phyloP scores from a whole-genome alignment of 2,329 filamentous ascomycete genomes.

The Penicillium sclerotiorum region DNA sequence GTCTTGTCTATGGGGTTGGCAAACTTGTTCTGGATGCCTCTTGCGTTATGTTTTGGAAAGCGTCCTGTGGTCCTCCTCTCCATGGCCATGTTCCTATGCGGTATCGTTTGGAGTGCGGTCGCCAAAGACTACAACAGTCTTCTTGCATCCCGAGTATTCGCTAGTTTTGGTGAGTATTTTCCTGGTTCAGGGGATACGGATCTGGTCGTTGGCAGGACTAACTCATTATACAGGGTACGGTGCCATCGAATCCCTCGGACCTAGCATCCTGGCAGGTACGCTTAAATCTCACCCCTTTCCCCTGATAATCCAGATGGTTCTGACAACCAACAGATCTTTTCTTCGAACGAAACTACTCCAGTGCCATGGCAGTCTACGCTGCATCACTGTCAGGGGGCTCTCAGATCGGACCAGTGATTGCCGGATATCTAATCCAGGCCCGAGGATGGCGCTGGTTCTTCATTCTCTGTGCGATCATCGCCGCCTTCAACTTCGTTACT shows the following conservation, averaged over 20 bases:
- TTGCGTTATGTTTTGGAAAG: slow-evolving; percentile 42
- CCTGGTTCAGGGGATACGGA: not conserved
- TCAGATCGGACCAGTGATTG: slow-evolving; percentile 39
- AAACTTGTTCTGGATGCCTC: slow-evolving; percentile 40
- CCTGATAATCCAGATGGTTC: not conserved
- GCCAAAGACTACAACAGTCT: slow-evolving; percentile 35
- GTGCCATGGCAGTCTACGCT: slow-evolving; percentile 38
- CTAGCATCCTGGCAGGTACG: slow-evolving; percentile 36
- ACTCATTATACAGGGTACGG: slow-evolving; percentile 29
- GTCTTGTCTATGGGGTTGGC: slow-evolving; percentile 32
- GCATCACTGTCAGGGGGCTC: slow-evolving; percentile 37
- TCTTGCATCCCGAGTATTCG: slow-evolving; percentile 35
- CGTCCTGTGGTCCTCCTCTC: slow-evolving; percentile 37
- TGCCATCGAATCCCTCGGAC: slow-evolving; percentile 36
- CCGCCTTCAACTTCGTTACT: slow-evolving; percentile 31
- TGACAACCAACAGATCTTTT: slow-evolving; percentile 27
- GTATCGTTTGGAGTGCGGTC: slow-evolving; percentile 35
- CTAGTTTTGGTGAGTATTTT: slow-evolving; percentile 29
- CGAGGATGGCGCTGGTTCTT: slow-evolving; percentile 45
- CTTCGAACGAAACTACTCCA: slow-evolving; percentile 30
- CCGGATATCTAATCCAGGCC: slow-evolving; percentile 35
- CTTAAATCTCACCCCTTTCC: not conserved
- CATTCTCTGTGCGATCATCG: slow-evolving; percentile 37
- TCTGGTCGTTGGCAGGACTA: too few relatives aligned
- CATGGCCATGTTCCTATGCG: slow-evolving; percentile 33